Conservation (phyloP, 2,329 filamentous ascomycete species). For the Pseudocercospora fijiensis region DNA sequence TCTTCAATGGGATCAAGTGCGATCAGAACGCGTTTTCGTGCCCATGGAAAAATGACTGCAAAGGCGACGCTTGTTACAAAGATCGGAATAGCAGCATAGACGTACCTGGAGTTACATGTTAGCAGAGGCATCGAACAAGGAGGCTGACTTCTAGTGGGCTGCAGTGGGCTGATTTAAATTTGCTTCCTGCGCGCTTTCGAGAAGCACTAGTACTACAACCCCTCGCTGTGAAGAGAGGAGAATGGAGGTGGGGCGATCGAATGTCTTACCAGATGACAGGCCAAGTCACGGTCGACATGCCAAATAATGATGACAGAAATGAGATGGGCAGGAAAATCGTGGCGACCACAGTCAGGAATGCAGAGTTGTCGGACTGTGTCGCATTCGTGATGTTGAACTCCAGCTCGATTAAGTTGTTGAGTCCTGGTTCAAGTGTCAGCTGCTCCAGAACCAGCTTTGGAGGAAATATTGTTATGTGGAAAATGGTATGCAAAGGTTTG, state of each 20-base stretch:
- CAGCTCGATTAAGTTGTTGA: slow-evolving; percentile 43
- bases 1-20: slow-evolving; percentile 32
- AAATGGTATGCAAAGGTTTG: neutral
- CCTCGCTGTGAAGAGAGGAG: no score
- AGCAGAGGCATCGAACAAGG: neutral
- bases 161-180: no score
- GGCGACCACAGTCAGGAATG: slow-evolving; percentile 38
- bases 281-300: slow-evolving; percentile 39
- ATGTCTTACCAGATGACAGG: slow-evolving; percentile 27
- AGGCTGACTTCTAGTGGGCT: neutral
- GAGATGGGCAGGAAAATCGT: slow-evolving; percentile 40
- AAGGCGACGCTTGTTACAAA: slow-evolving; percentile 34
- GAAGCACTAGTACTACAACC: no score
- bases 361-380: slow-evolving; percentile 38
- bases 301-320: slow-evolving; percentile 39
- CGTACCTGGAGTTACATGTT: slow-evolving; percentile 22
- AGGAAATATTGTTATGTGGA: no score
- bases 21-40: slow-evolving; percentile 31
- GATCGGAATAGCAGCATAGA: slow-evolving; percentile 38
- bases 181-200: no score
- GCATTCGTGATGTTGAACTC: slow-evolving; percentile 43
- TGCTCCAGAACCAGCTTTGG: no score
- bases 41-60: slow-evolving; percentile 33
- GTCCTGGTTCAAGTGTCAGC: slow-evolving; percentile 24
- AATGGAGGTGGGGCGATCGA: no score